Evolutionary conservation across 768 basidiomycete species (phyloP), one percentile per base, ranked within the genome.

Genomic region (Phaeolepiota aurea): DNA sequence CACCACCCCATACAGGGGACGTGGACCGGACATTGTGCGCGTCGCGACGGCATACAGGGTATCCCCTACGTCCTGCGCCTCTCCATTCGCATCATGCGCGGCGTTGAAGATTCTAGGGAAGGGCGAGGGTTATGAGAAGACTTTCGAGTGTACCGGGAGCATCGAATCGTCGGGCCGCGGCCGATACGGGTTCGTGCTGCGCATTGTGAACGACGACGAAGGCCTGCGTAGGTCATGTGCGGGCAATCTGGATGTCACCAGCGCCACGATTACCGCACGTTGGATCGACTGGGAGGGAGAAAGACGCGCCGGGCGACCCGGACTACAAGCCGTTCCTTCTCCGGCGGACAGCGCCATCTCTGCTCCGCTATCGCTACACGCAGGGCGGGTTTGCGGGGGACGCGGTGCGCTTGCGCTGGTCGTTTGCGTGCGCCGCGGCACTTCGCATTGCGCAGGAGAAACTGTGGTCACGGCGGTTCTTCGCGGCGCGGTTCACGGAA

Each of bases 11-110:
- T 56, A 3, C 57, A 63, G 37, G 63, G 63, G 3, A 57, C 58
- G 4, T 63, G 63, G 63, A 54, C 60, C 5, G 61, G 61, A 3
- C 57, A 59, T 31, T 59, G 55, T 41, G 40, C 44, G 11, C 55
- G 52, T 1, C 44, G 47, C 7, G 54, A 51, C 16, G 52, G 52
- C 4, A 51, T 49, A 3, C 50, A 54, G 25, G 44, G 33, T 31
- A 48, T 56, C 14, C 48, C 48, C 3, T 62, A 54, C 36, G 43
- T 62, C 22, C 44, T 58, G 20, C 53, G 60, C 0, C 16, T 60
- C 5, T 63, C 59, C 1, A 54, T 63, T 23, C 48, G 55, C 12
- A 47, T 61, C 4, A 45, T 47, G 19, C 32, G 12, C 37, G 49
- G 47, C 12, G 44, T 43, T n/a, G 13, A 52, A 52, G 20, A 43